These are phyloP conservation scores for Leishmania tarentolae DNA, from an alignment of 208 protist genomes.

Conservation along the genomic window DNA sequence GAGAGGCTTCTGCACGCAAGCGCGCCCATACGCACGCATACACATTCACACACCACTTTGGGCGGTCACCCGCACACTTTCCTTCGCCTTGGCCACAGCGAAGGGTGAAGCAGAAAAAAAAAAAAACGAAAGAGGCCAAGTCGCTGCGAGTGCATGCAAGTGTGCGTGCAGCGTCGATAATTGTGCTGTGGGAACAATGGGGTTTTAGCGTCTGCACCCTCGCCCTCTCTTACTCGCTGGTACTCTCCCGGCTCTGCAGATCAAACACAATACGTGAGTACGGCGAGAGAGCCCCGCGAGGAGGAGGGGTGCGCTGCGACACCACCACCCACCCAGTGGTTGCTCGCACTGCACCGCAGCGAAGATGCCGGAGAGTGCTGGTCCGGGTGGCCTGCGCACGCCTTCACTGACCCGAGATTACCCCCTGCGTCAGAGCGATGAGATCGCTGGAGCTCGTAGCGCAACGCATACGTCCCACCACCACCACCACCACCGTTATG, in stretches of 20 bases:
- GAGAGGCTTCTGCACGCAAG: not conserved
- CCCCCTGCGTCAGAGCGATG: not conserved
- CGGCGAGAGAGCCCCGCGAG: not conserved
- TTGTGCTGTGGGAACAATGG: not conserved
- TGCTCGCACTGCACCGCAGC: not conserved
- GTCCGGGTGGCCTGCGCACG: not conserved
- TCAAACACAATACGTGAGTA: not conserved
- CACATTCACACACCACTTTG: not conserved
- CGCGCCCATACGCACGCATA: not conserved
- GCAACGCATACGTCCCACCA: not conserved
- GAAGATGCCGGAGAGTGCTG: not conserved
- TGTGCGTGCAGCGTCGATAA: not conserved
- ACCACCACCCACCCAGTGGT: not conserved
- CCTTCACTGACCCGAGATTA: not conserved
- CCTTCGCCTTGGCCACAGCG: not conserved
- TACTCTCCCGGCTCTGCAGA: not conserved
- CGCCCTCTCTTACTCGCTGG: not conserved
- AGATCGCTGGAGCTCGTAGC: not conserved
- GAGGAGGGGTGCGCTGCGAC: not conserved
- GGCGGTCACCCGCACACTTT: not conserved
- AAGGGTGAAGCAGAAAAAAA: not conserved
- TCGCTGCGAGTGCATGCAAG: not conserved
- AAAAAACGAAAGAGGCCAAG: not conserved
- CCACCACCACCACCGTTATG: not conserved
- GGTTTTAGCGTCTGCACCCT: not conserved